phyloP scores from a whole-genome alignment of 306 rosid genomes.

The Senna siamea region DNA sequence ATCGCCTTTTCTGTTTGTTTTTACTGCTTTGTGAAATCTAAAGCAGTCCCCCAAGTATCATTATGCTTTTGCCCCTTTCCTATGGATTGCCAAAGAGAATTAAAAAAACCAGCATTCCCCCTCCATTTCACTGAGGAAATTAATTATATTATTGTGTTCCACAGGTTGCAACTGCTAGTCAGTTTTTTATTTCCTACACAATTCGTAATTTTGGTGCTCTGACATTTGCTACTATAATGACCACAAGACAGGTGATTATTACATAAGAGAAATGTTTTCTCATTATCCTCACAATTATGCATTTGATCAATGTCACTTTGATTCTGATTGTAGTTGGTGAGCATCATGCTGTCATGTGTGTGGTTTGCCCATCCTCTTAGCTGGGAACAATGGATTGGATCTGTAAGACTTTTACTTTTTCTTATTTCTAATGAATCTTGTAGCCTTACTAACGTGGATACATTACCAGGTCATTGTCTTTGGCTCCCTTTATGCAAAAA shows the following conservation, averaged over 20 bases:
- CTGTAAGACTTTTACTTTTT: constrained; percentile 58
- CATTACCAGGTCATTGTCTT: constrained; percentile 75
- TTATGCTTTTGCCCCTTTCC: too few relatives aligned
- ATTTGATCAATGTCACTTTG: constrained; percentile 22
- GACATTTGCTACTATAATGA: constrained; percentile 92
- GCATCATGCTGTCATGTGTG: constrained; percentile 82
- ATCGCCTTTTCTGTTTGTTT: too few relatives aligned
- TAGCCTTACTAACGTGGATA: constrained; percentile 19
- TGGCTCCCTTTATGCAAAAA: constrained; percentile 70
- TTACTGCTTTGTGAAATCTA: not conserved
- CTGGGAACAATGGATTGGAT: constrained; percentile 85
- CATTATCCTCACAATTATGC: constrained; percentile 1
- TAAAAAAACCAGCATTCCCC: too few relatives aligned
- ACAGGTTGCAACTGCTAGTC: constrained; percentile 92
- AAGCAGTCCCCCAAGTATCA: not conserved
- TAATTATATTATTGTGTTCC: constrained; percentile 12
- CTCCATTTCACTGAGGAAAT: constrained; percentile 27
- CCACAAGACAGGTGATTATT: constrained; percentile 89
- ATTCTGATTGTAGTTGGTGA: constrained; percentile 68
- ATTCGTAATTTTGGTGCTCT: constrained; percentile 94
- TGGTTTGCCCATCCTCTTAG: constrained; percentile 92
- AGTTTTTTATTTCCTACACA: constrained; percentile 91
- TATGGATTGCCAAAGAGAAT: too few relatives aligned
- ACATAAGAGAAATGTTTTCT: not conserved
- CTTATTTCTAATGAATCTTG: not conserved